These are phyloP conservation scores for Boeremia lycopersici DNA, from an alignment of 2,329 filamentous ascomycete genomes.

Conservation along the genomic window DNA sequence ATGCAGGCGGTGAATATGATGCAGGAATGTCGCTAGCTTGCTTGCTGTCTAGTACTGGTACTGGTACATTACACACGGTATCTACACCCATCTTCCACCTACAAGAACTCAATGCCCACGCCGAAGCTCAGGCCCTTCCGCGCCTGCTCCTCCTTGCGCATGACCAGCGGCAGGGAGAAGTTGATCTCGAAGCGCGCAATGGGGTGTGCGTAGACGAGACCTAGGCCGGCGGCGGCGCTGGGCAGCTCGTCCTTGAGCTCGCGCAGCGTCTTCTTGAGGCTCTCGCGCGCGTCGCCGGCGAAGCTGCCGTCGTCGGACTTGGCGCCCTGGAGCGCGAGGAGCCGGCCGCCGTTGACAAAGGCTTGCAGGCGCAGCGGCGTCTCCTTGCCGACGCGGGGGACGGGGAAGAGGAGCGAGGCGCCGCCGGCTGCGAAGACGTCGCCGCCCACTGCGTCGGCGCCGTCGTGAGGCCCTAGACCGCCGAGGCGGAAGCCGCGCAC, in stretches of 20 bases:
- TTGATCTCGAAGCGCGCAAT: conserved; percentile 95
- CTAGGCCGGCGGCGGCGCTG: conserved; percentile 84
- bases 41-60: conserved; percentile 17
- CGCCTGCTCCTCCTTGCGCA: conserved; percentile 81
- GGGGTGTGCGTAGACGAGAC: conserved; percentile 92
- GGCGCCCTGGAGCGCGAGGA: conserved; percentile 72
- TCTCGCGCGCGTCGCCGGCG: conserved; percentile 54
- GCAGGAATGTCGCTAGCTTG: conserved; percentile 2
- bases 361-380: conserved; percentile 86
- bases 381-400: conserved; percentile 81
- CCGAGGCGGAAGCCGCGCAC: conserved; percentile 91
- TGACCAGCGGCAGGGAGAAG: conserved; percentile 84
- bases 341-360: conserved; percentile 87
- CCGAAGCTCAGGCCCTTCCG: conserved; percentile 93
- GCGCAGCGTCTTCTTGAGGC: conserved; percentile 38
- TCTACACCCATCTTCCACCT: conserved; percentile 38
- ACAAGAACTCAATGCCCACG: conserved; percentile 96
- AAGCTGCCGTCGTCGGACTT: conserved; percentile 48
- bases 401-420: conserved; percentile 81
- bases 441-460: conserved; percentile 83
- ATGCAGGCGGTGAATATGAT: too few relatives aligned
- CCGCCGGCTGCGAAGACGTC: conserved; percentile 91
- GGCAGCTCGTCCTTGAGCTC: conserved; percentile 78
- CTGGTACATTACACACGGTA: conserved; percentile 8
- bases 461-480: conserved; percentile 87